Percentiles rank a stretch among this genome's conserved stretches.
These are phyloP conservation scores for Metschnikowia henanensis DNA, from an alignment of 805 yeast species.

Conservation along the genomic window DNA sequence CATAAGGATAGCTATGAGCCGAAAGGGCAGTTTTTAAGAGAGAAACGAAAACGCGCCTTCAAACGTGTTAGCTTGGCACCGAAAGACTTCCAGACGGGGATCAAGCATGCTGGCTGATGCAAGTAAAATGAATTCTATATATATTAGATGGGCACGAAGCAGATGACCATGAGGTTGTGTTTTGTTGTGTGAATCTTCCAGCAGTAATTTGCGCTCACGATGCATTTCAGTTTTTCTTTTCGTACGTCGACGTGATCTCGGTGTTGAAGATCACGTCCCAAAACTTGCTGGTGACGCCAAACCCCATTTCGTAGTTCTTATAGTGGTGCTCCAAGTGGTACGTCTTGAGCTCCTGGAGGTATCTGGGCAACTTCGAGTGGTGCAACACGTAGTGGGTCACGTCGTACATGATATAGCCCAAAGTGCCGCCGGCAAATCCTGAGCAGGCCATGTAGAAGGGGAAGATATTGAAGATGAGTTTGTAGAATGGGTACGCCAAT, in stretches of 20 bases:
- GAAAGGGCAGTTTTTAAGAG: not conserved
- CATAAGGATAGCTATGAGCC: slow-evolving; percentile 1
- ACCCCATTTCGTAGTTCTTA: slow-evolving; percentile 94
- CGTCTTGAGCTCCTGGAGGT: slow-evolving; percentile 76
- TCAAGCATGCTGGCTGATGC: not conserved
- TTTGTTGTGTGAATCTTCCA: not conserved
- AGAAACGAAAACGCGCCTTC: slow-evolving; percentile 4
- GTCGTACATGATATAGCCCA: slow-evolving; percentile 92
- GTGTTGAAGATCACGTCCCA: slow-evolving; percentile 96
- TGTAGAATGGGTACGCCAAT: slow-evolving; percentile 79
- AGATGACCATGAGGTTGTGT: not conserved
- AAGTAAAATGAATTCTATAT: too few relatives aligned
- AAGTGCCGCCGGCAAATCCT: slow-evolving; percentile 93
- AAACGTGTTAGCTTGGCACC: slow-evolving; percentile 1
- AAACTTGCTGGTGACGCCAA: slow-evolving; percentile 91
- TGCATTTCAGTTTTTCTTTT: slow-evolving; percentile 35
- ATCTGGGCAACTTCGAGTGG: slow-evolving; percentile 79
- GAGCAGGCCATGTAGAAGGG: slow-evolving; percentile 87
- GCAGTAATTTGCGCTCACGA: not conserved
- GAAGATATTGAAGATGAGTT: slow-evolving; percentile 68
- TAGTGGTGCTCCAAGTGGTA: slow-evolving; percentile 97
- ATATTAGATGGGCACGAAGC: too few relatives aligned
- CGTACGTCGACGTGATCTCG: slow-evolving; percentile 53
- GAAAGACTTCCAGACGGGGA: slow-evolving; percentile 2
- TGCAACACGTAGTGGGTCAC: slow-evolving; percentile 93